Evolutionary conservation across 331 rosid species (phyloP).

Genomic region (Rhamnella rubrinervis): DNA sequence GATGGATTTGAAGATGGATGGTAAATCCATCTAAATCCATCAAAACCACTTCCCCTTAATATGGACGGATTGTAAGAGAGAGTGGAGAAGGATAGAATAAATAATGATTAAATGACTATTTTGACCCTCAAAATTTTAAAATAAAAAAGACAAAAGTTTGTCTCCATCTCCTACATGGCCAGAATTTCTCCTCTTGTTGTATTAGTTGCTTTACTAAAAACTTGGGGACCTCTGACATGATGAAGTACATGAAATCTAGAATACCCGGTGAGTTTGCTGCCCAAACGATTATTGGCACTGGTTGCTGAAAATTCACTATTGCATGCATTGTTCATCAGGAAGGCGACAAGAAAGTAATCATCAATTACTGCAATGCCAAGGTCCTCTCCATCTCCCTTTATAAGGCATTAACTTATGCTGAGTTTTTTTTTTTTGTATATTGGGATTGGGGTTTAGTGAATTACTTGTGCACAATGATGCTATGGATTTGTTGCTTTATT

Average conservation of each 20-base stretch:
- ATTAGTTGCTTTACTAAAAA: slow-evolving; percentile 46
- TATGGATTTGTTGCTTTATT: neutral
- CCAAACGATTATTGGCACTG: slow-evolving; percentile 74
- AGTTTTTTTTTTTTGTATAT: too few species aligned
- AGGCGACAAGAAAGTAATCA: slow-evolving; percentile 80
- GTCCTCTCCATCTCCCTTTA: slow-evolving; percentile 23
- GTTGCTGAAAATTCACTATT: slow-evolving; percentile 75
- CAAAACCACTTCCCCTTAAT: too few species aligned
- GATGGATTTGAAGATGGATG: too few species aligned
- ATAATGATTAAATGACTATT: too few species aligned
- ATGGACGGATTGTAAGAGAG: too few species aligned
- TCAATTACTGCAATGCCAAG: slow-evolving; percentile 83
- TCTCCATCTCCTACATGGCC: slow-evolving; percentile 35
- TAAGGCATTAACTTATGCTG: too few species aligned
- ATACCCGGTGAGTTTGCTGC: slow-evolving; percentile 98
- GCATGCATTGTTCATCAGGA: slow-evolving; percentile 92
- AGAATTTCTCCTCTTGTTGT: slow-evolving; percentile 38
- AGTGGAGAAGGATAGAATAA: too few species aligned
- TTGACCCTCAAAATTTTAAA: too few species aligned
- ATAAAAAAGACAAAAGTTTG: too few species aligned
- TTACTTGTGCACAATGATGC: neutral
- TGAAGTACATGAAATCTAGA: slow-evolving; percentile 63
- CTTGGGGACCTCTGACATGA: slow-evolving; percentile 59
- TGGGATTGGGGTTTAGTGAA: neutral
- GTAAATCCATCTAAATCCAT: too few species aligned